Evolutionary conservation across 495 filamentous ascomycete species (phyloP), one percentile per base, ranked within the genome.

Genomic region (Hypoxylon crocopeplum): DNA sequence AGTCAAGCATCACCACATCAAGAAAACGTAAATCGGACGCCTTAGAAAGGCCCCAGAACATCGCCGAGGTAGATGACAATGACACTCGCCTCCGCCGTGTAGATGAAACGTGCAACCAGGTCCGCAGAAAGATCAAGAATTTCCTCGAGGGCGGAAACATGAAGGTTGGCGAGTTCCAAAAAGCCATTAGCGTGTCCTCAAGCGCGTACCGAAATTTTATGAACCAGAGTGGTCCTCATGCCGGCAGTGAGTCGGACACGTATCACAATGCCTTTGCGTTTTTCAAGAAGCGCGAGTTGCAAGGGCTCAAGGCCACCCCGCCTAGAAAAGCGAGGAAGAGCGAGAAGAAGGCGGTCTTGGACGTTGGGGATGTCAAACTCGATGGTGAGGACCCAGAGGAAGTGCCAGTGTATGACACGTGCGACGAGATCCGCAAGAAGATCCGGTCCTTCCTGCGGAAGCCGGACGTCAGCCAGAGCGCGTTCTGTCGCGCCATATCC

Each of bases 401-500:
- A 3, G 75, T 83, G 4, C 62, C 57, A 7, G 69, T 82, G 27
- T 80, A 72, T 68, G 78, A 83, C 54, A 81, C 79, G 20, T 84
- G 79, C 59, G 76, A 84, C 57, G 75, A 79, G 37, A 62, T 84
- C 22, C 76, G 80, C 17, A 69, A 69, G 59, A 83, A 84, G 67
- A 79, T 84, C 42, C 60, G 65, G 17, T 74, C 75, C 2, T 68
- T 78, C 41, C 72, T 86, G 0, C 58, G 51, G 1, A 66, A 76
- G 17, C 57, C 66, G 27, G 69, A 66, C 38, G 65, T 81, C 37
- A 79, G 70, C 0, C 72, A 80, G 65, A 72, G 73, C 30, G 59
- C 57, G 16, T 80, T 85, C 66, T 49, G 70, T 21, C 77, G 76
- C 27, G 70, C 74, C 24, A 62, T 81, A 45, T 58, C 64, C 2